phyloP scores from a whole-genome alignment of 2,329 filamentous ascomycete species.

The Ilyonectria destructans region DNA sequence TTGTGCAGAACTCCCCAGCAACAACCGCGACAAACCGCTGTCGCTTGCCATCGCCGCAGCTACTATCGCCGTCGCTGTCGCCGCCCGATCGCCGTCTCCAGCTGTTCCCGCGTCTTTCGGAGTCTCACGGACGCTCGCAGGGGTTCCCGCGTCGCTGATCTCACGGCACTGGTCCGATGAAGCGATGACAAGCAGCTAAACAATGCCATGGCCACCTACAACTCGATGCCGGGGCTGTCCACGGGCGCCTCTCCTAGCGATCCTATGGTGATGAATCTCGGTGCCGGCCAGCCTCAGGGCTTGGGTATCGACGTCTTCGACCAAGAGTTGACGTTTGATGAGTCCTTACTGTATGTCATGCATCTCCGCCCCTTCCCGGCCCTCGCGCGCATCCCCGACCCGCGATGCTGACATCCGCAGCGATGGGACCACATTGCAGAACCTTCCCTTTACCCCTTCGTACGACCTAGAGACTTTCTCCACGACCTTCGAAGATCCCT shows the following conservation, averaged over 20 bases:
- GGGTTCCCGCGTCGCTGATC: slow-evolving; percentile 39
- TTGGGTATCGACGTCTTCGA: slow-evolving; percentile 69
- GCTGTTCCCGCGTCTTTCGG: slow-evolving; percentile 6
- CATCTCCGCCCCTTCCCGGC: slow-evolving; percentile 1
- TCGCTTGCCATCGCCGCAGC: not conserved
- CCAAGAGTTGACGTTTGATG: slow-evolving; percentile 69
- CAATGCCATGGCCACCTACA: slow-evolving; percentile 73
- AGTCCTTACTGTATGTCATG: slow-evolving; percentile 67
- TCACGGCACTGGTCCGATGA: slow-evolving; percentile 45
- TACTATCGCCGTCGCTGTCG: not conserved
- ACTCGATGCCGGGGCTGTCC: slow-evolving; percentile 69
- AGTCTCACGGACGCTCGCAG: slow-evolving; percentile 34
- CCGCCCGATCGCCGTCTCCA: not conserved
- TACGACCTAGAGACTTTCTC: slow-evolving; percentile 76
- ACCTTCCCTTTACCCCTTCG: slow-evolving; percentile 69
- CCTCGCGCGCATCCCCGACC: slow-evolving; percentile 24
- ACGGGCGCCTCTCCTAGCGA: slow-evolving; percentile 63
- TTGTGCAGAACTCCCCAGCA: slow-evolving; percentile 5
- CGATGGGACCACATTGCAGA: slow-evolving; percentile 54
- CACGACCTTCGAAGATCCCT: slow-evolving; percentile 77
- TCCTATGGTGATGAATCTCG: slow-evolving; percentile 63
- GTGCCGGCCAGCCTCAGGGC: slow-evolving; percentile 51
- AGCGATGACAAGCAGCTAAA: slow-evolving; percentile 53
- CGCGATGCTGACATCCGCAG: slow-evolving; percentile 47
- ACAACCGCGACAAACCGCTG: not conserved